Evolutionary conservation across 2,329 filamentous ascomycete species (phyloP).

Genomic region (Ambrosiella xylebori): DNA sequence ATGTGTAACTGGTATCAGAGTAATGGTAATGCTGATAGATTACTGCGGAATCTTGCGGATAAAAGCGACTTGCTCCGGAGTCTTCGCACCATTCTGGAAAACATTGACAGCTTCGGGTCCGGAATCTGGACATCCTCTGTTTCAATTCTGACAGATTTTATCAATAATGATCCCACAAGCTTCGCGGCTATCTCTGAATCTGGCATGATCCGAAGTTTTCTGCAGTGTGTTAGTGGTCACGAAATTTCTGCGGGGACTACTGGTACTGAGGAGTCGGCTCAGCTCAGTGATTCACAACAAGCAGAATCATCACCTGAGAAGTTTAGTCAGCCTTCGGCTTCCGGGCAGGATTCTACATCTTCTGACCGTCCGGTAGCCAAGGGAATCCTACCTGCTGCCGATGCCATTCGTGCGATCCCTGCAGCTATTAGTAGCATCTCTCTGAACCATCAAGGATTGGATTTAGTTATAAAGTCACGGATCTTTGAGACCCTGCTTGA

Average conservation of each 20-base stretch:
- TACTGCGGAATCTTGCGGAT: constrained; percentile 85
- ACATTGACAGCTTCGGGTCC: constrained; percentile 67
- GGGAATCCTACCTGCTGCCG: constrained; percentile 71
- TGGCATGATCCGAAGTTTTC: constrained; percentile 68
- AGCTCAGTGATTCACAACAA: too few relatives aligned
- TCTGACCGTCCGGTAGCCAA: constrained; percentile 31
- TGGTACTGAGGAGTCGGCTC: constrained; percentile 14
- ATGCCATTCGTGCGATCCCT: constrained; percentile 76
- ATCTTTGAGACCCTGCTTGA: constrained; percentile 80
- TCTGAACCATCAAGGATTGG: constrained; percentile 72
- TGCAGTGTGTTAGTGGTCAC: constrained; percentile 59
- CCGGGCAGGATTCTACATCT: not conserved
- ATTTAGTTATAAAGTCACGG: constrained; percentile 66
- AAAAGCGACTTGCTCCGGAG: constrained; percentile 69
- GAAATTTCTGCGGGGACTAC: constrained; percentile 22
- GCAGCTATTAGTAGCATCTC: constrained; percentile 86
- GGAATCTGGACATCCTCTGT: constrained; percentile 93
- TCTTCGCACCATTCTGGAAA: constrained; percentile 64
- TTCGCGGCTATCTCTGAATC: constrained; percentile 92
- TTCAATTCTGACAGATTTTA: constrained; percentile 83
- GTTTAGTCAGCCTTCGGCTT: not conserved
- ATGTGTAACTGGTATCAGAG: constrained; percentile 58
- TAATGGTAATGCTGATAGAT: constrained; percentile 70
- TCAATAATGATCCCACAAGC: constrained; percentile 96
- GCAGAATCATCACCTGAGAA: too few relatives aligned